These are phyloP conservation scores for Haberlea rhodopensis DNA, from an alignment of 257 asterid species.

Conservation along the genomic window DNA sequence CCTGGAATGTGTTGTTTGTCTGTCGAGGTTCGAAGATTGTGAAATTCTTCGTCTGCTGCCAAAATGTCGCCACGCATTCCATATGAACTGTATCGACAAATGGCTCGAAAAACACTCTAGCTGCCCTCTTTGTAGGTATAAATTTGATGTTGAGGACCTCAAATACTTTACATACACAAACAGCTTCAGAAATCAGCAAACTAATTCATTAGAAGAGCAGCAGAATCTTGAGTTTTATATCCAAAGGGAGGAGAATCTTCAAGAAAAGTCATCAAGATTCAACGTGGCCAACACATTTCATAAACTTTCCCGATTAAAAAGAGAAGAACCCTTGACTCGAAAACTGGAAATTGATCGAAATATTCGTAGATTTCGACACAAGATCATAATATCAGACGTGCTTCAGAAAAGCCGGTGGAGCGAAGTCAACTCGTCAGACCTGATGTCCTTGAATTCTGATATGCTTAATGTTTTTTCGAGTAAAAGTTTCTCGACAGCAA, in stretches of 20 bases:
- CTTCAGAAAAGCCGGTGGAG: constrained; percentile 66
- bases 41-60: constrained; percentile 56
- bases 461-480: constrained; percentile 39
- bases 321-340: constrained; percentile 35
- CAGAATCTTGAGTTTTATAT: constrained; percentile 34
- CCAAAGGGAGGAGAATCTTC: constrained; percentile 33
- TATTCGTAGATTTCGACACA: constrained; percentile 46
- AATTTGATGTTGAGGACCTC: constrained; percentile 32
- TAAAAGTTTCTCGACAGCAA: constrained; percentile 25
- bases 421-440: constrained; percentile 56
- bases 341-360: not conserved
- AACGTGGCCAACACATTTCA: constrained; percentile 27
- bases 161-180: constrained; percentile 21
- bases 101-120: constrained; percentile 59
- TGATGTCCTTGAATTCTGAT: constrained; percentile 53
- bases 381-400: constrained; percentile 48
- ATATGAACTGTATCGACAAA: constrained; percentile 42
- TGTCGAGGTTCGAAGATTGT: constrained; percentile 40
- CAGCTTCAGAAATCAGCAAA: constrained; percentile 27
- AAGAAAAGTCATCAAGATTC: constrained; percentile 31
- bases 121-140: constrained; percentile 51
- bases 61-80: constrained; percentile 51
- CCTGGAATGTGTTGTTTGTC: constrained; percentile 48
- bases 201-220: constrained; percentile 18
- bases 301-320: constrained; percentile 21